Evolutionary conservation across 192 early-diverging fungal genomes (phyloP).

Genomic region (Coemansia sp.): DNA sequence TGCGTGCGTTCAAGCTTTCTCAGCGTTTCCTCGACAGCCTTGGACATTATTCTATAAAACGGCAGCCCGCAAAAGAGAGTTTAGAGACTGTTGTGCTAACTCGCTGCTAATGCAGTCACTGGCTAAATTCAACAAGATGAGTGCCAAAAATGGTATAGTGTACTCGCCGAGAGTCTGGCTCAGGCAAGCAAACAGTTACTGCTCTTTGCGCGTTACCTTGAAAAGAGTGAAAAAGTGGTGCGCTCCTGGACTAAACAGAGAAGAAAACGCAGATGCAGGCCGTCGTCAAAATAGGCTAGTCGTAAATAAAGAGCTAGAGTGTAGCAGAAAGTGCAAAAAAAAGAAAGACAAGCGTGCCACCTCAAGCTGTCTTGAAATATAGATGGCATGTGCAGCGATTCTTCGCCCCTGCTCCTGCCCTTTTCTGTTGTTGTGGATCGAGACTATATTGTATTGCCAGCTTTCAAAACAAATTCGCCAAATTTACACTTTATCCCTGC

Average conservation of each 20-base stretch:
- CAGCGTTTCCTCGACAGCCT: slow-evolving; percentile 52
- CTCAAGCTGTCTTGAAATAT: background rate
- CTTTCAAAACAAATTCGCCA: background rate
- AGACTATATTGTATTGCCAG: slow-evolving; percentile 67
- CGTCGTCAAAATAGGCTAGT: slow-evolving; percentile 9
- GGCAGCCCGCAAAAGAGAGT: background rate
- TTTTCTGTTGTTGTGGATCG: background rate
- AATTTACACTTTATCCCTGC: background rate
- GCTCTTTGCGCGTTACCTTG: background rate
- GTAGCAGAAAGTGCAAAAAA: slow-evolving; percentile 1
- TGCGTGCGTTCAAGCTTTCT: slow-evolving; percentile 45
- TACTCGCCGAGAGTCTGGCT: background rate
- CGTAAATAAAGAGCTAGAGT: slow-evolving; percentile 5
- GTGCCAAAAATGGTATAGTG: background rate
- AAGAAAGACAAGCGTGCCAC: background rate
- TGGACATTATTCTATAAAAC: slow-evolving; percentile 47
- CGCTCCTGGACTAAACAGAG: slow-evolving; percentile 4
- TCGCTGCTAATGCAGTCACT: background rate
- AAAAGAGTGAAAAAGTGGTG: background rate
- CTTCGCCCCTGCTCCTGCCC: background rate
- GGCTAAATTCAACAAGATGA: background rate
- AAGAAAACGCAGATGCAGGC: background rate
- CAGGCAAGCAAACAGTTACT: background rate
- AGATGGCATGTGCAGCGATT: background rate
- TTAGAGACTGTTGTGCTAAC: background rate